Evolutionary conservation across 2,329 filamentous ascomycete species (phyloP).

Genomic region (Fusarium sp.): DNA sequence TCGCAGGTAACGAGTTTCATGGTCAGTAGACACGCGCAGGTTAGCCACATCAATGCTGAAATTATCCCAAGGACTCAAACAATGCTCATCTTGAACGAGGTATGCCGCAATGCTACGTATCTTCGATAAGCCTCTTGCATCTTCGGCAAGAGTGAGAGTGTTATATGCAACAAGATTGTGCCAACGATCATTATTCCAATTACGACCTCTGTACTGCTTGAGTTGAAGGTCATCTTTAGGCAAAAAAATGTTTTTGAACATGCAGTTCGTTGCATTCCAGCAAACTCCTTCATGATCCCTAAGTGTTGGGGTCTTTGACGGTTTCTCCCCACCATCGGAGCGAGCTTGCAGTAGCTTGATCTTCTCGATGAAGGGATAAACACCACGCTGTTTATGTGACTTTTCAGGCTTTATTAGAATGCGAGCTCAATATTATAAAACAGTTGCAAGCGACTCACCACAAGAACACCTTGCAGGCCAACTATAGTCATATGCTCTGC

Average conservation of each 20-base stretch:
- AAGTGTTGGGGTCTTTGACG: fast-evolving
- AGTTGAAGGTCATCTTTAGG: fast-evolving
- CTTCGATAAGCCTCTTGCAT: fast-evolving
- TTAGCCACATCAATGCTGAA: neutral
- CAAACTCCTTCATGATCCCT: neutral
- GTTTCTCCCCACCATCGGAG: fast-evolving
- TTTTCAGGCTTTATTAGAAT: neutral
- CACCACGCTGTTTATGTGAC: neutral
- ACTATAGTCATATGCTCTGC: fast-evolving
- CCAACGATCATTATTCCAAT: neutral
- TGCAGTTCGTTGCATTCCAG: neutral
- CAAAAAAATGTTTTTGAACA: neutral
- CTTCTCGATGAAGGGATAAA: neutral
- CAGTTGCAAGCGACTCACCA: neutral
- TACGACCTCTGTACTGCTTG: neutral
- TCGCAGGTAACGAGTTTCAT: neutral
- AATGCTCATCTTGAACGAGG: fast-evolving
- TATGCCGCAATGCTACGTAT: neutral
- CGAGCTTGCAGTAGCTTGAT: neutral
- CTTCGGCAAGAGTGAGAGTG: fast-evolving
- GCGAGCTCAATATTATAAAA: too few species aligned
- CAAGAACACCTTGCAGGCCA: neutral
- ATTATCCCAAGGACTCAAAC: too few species aligned
- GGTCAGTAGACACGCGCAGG: neutral
- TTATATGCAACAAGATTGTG: fast-evolving